phyloP scores from a whole-genome alignment of 179 eudicot genomes.

The Corrigiola litoralis region DNA sequence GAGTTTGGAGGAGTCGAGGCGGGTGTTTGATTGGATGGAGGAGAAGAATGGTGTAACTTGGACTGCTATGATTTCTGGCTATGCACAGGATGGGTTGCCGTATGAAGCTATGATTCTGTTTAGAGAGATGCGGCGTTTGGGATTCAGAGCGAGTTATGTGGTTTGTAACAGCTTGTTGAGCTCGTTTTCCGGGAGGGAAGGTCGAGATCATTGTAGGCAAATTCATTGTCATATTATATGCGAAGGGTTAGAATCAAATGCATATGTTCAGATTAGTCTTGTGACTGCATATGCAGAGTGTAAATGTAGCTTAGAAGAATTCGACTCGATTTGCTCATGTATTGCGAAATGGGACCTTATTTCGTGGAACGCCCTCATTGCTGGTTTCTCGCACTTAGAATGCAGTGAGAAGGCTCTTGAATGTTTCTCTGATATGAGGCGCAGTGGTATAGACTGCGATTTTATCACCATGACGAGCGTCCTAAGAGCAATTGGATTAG shows the following conservation, averaged over 20 bases:
- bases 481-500: conserved; percentile 34
- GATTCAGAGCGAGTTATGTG: conserved; percentile 33
- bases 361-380: conserved; percentile 55
- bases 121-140: conserved; percentile 40
- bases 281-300: conserved; percentile 47
- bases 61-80: conserved; percentile 50
- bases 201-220: conserved; percentile 47
- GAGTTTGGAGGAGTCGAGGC: conserved; percentile 33
- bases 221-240: conserved; percentile 38
- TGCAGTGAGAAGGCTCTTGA: conserved; percentile 29
- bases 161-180: conserved; percentile 47
- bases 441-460: conserved; percentile 35
- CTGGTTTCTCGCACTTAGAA: conserved; percentile 52
- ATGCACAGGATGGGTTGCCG: conserved; percentile 33
- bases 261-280: conserved; percentile 37
- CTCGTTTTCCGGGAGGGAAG: conserved; percentile 38
- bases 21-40: conserved; percentile 39
- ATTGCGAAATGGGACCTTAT: conserved; percentile 45
- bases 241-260: conserved; percentile 41
- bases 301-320: conserved; percentile 33
- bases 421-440: conserved; percentile 50
- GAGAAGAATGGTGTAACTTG: conserved; percentile 45
- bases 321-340: conserved; percentile 30
- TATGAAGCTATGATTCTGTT: conserved; percentile 43
- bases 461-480: conserved; percentile 42